Base-by-base conservation (phyloP, 768 basidiomycete species). In the Collybiopsis luxurians region DNA sequence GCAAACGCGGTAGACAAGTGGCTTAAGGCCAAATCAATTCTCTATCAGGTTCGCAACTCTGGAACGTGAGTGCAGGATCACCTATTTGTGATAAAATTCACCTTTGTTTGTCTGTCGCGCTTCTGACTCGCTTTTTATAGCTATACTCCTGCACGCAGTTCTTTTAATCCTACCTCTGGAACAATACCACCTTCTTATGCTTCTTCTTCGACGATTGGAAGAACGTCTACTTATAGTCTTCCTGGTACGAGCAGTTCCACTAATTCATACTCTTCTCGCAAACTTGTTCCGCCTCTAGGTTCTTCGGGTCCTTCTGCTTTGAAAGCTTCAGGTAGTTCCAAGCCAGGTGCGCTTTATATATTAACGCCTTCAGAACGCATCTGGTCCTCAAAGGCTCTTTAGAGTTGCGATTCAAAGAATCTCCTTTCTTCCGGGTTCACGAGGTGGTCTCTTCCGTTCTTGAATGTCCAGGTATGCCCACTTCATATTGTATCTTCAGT, bases 361-460 rank as follows among this genome's bases (percentile, higher is more conserved):
- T 54, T 36, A 21, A 47, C 53, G 24, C 46, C 48, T 48, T 64
- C 28, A 50, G 28, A 46, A 44, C 55, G 46, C 50, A 51, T n/a
- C n/a, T n/a, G 42, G 56, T 55, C 66, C 50, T 66, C 51, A 59
- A 15, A 43, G 12, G 4, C 17, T 3, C 24, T 68, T 26, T 59
- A 90, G 90, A 67, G 21, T 83, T 93, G 43, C 83, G 81, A 47
- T 93, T 93, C 74, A 91, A 87, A 63, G 79, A 82, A 9, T 92
- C 92, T 0, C 91, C 92, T 0, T 94, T 93, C 67, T 87, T 87
- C 63, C 73, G 71, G 11, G 68, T 90, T 2, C 86, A 89, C 48
- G 85, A 90, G 62, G 65, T 75, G 4, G 82, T 91, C 11, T 89
- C 89, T 2, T 56, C 59, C 26, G 74, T 92, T 27, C 75, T 78